Evolutionary conservation across 345 rosid species (phyloP), one percentile per base, ranked within the genome.

Genomic region (Geranium rotundifolium): DNA sequence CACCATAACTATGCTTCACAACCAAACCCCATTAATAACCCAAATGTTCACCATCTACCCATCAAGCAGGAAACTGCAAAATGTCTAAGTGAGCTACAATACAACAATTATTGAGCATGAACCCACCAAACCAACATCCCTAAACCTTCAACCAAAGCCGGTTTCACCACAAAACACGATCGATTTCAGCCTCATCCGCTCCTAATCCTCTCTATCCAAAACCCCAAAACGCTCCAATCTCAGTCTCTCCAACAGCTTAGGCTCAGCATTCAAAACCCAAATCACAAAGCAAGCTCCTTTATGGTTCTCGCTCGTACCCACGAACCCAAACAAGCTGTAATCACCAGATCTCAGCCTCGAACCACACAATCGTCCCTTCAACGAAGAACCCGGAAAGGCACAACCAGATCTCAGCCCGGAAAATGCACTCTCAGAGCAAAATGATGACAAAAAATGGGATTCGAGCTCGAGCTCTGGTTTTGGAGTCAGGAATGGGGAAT

Each of bases 101-200:
- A 17, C 3, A 62, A 37, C 65, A 50, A 56, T 60, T 59, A 71
- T 17, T 23, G 41, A 64, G 19, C 58, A 57, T 56, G 29, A 58
- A 34, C 41, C 41, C 41, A 34, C 41, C 41, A 34, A 12, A 46
- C 52, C 52, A 10, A 46, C 52, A 5, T 46, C 19, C 34, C 57
- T 46, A 39, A 34, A 37, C 17, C 49, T 63, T 75, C 75, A 84
- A 74, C 89, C 89, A 57, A 82, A 82, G 55, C 89, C 86, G 60
- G 82, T 81, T 67, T 67, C 74, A 55, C 82, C 75, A 65, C 77
- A 79, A 73, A 80, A 73, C 62, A 80, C 75, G 16, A 77, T 63
- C 66, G 71, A 74, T 76, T 77, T 78, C 57, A 72, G 76, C 85
- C 72, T 81, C 91, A 81, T 86, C 75, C 68, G 76, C 69, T 61